Evolutionary conservation across 1,139 yeast species (phyloP).

Genomic region (Pichia sp.): DNA sequence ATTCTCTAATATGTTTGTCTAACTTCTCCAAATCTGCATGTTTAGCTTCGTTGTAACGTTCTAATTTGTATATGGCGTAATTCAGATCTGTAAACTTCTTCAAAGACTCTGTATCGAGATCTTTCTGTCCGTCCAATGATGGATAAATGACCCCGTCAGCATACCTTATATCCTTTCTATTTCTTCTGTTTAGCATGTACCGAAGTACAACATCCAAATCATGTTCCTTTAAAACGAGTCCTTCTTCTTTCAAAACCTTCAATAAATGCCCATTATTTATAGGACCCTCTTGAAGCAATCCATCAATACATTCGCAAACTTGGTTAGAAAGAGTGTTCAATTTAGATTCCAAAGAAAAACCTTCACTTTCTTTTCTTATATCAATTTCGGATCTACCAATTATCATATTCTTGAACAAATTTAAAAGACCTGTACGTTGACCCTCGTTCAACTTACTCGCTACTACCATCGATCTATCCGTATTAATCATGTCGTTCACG

Average conservation of each 20-base stretch:
- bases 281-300: conserved; percentile 1
- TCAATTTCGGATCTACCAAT: background rate
- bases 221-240: conserved; percentile 4
- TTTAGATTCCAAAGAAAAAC: no score
- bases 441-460: background rate
- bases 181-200: background rate
- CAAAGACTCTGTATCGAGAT: conserved; percentile 3
- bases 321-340: no score
- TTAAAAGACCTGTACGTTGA: background rate
- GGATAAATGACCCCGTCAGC: no score
- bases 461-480: conserved; percentile 15
- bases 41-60: conserved; percentile 13
- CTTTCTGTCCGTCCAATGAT: no score
- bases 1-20: conserved; percentile 9
- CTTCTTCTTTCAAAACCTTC: background rate
- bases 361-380: background rate
- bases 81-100: conserved; percentile 20
- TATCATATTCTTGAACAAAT: background rate
- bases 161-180: background rate
- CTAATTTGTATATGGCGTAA: conserved; percentile 17
- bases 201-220: conserved; percentile 11
- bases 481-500: conserved; percentile 19
- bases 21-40: conserved; percentile 9
- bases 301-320: background rate
- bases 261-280: conserved; percentile 1